Evolutionary conservation across 2,329 filamentous ascomycete species (phyloP).

Genomic region (Thelonectria blattea): DNA sequence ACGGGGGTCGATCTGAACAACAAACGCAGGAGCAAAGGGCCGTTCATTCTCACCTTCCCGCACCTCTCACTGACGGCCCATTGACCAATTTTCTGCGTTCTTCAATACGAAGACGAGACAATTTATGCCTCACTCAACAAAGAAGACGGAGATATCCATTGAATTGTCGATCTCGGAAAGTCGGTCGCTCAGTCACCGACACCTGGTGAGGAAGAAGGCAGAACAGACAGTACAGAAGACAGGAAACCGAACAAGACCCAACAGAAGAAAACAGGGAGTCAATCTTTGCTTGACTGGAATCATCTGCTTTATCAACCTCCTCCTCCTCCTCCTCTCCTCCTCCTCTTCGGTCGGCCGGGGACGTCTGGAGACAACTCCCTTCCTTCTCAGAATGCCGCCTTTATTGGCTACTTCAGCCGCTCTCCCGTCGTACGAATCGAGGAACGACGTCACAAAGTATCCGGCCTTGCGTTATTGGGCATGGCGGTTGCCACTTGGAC

Average conservation of each 20-base stretch:
- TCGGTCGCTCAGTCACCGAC: neutral
- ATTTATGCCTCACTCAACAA: conserved; percentile 7
- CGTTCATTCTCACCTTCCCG: conserved; percentile 3
- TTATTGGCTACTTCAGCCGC: conserved; percentile 8
- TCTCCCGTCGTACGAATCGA: neutral
- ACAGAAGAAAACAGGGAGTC: too few relatives aligned
- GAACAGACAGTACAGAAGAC: neutral
- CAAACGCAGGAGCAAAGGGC: neutral
- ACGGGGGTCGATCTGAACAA: too few relatives aligned
- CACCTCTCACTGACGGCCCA: neutral
- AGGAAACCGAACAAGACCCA: too few relatives aligned
- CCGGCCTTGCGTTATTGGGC: conserved; percentile 12
- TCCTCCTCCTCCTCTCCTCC: neutral
- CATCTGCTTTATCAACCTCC: neutral
- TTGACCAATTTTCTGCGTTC: neutral
- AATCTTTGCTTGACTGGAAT: too few relatives aligned
- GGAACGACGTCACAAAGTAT: conserved; percentile 13
- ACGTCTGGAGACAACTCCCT: conserved; percentile 2
- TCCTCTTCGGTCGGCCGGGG: conserved; percentile 1
- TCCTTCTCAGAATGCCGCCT: conserved; percentile 4
- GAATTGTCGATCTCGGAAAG: neutral
- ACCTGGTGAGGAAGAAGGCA: neutral
- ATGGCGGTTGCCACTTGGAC: conserved; percentile 10
- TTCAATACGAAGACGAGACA: neutral
- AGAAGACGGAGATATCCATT: neutral